Conservation (phyloP, 2,329 filamentous ascomycete species). For the Aspergillus spinulosporus region DNA sequence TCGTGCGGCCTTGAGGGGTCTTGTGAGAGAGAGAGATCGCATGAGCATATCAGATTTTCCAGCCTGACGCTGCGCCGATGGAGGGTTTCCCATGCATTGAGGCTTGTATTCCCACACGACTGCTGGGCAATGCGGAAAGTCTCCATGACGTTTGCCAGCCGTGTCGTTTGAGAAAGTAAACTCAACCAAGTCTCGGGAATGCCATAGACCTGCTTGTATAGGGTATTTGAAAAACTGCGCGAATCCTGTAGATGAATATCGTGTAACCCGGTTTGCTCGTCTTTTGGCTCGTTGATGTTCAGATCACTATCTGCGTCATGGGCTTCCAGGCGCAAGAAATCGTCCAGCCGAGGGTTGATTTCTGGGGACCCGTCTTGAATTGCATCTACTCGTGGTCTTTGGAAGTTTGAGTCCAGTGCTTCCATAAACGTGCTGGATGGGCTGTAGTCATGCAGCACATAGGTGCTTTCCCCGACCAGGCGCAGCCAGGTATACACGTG, state of each 20-base stretch:
- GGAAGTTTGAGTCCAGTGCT: conserved; percentile 17
- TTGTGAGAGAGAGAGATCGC: conserved; percentile 22
- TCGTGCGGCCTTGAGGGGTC: conserved; percentile 25
- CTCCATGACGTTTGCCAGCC: conserved; percentile 43
- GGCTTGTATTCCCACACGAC: conserved; percentile 14
- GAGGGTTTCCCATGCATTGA: conserved; percentile 30
- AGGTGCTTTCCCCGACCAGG: conserved; percentile 40
- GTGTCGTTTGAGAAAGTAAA: conserved; percentile 46
- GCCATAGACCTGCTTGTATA: conserved; percentile 46
- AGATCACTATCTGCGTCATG: conserved; percentile 39
- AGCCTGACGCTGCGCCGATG: conserved; percentile 31
- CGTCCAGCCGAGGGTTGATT: conserved; percentile 32
- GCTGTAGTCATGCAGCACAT: conserved; percentile 33
- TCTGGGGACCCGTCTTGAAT: neutral
- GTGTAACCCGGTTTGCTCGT: conserved; percentile 32
- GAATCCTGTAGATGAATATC: conserved; percentile 45
- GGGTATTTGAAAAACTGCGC: conserved; percentile 33
- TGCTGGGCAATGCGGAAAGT: conserved; percentile 26
- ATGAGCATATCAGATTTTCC: conserved; percentile 39
- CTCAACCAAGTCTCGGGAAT: conserved; percentile 48
- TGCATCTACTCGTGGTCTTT: neutral
- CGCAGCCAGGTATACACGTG: conserved; percentile 43
- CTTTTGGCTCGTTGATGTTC: conserved; percentile 42
- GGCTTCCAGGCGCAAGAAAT: conserved; percentile 42
- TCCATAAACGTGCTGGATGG: conserved; percentile 26